A percentile compares a stretch with the other conserved stretches of the same genome.
phyloP scores from a whole-genome alignment of 2,329 filamentous ascomycete species.

The Cercospora sp. region DNA sequence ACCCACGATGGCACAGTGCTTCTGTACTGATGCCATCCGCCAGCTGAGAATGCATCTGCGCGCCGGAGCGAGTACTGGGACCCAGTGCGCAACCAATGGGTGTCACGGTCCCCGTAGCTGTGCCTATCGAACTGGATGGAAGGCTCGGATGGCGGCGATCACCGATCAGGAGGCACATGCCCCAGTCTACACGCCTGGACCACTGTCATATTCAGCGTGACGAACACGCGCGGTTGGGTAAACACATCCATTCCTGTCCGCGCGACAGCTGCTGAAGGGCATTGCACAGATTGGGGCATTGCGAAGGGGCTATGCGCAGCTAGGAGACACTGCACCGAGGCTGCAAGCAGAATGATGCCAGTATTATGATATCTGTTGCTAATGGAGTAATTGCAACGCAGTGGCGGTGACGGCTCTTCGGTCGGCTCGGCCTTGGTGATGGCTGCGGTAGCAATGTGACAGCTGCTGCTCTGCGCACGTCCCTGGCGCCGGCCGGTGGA shows the following conservation, averaged over 20 bases:
- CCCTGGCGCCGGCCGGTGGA: background rate
- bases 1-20: background rate
- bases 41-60: background rate
- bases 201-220: background rate
- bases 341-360: background rate
- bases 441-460: background rate
- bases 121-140: background rate
- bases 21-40: background rate
- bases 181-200: background rate
- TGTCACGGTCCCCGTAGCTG: conserved; percentile 2
- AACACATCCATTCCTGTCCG: background rate
- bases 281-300: background rate
- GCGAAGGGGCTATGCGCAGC: background rate
- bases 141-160: background rate
- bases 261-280: background rate
- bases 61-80: conserved; percentile 12
- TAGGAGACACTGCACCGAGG: background rate
- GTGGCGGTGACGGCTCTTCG: background rate
- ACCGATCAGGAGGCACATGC: background rate
- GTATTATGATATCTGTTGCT: background rate
- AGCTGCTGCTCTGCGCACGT: background rate
- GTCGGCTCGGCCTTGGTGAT: background rate
- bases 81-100: conserved; percentile 15
- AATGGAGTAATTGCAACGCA: background rate
- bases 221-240: background rate